phyloP scores from a whole-genome alignment of 2,329 filamentous ascomycete genomes.

The Sphaerulina vaccinii region DNA sequence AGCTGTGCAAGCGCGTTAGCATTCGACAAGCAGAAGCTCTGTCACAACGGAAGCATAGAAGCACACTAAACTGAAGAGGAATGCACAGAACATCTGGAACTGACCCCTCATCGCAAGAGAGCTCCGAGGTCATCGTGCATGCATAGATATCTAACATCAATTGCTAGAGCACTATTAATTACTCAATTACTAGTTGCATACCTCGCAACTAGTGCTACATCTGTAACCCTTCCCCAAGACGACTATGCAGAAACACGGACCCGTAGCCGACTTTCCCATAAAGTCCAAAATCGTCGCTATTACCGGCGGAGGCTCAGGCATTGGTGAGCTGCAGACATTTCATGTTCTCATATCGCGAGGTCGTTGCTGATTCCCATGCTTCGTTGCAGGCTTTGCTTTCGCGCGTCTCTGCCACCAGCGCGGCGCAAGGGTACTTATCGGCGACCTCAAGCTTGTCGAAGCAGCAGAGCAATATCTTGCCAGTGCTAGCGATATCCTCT shows the following conservation, averaged over 20 bases:
- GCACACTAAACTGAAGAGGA: not conserved
- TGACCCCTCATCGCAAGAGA: not conserved
- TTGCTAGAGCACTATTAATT: not conserved
- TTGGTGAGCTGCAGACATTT: not conserved
- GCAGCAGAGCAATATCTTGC: conserved; percentile 18
- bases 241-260: conserved; percentile 24
- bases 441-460: conserved; percentile 24
- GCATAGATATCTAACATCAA: not conserved
- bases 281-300: conserved; percentile 24
- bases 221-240: not conserved
- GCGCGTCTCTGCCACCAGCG: conserved; percentile 20
- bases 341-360: not conserved
- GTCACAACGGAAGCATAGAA: not conserved
- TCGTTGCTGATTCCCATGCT: not conserved
- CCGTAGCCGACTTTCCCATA: conserved; percentile 25
- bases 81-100: not conserved
- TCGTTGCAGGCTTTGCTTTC: conserved; percentile 20
- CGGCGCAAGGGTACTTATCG: conserved; percentile 24
- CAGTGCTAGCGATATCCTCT: conserved; percentile 1
- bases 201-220: not conserved
- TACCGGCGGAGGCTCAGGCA: conserved; percentile 11
- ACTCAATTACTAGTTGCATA: not conserved
- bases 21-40: too few species aligned
- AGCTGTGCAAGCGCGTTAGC: too few species aligned
- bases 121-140: not conserved